Evolutionary conservation across 2,329 filamentous ascomycete genomes (phyloP).

Genomic region (Beauveria australis): DNA sequence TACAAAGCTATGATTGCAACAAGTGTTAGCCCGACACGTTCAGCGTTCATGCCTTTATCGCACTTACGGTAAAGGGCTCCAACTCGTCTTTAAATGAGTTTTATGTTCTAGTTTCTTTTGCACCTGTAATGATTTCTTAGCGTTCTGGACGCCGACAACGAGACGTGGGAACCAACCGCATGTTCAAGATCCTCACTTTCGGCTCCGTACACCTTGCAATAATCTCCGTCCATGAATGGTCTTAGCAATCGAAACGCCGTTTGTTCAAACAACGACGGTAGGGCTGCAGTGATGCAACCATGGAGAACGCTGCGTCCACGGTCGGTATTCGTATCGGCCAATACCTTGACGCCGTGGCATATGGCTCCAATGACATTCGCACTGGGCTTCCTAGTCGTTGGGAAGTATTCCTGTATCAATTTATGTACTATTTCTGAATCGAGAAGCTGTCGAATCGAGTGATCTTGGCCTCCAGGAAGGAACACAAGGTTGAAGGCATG

Average conservation of each 20-base stretch:
- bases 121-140: no score
- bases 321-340: constrained; percentile 30
- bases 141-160: no score
- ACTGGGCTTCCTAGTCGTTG: constrained; percentile 32
- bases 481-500: constrained; percentile 39
- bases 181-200: constrained; percentile 40
- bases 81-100: no score
- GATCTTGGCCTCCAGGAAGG: constrained; percentile 46
- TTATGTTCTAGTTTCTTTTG: no score
- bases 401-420: constrained; percentile 39
- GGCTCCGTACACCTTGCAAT: constrained; percentile 48
- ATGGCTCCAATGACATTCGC: constrained; percentile 38
- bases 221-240: constrained; percentile 38
- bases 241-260: constrained; percentile 40
- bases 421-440: constrained; percentile 37
- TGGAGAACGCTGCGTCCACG: constrained; percentile 33
- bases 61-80: no score
- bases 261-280: constrained; percentile 42
- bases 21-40: no score
- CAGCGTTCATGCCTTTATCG: no score
- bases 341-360: constrained; percentile 45
- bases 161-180: no score
- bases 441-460: constrained; percentile 41
- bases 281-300: constrained; percentile 38
- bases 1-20: constrained; percentile 27